Evolutionary conservation across 805 yeast species (phyloP), one percentile per base, ranked within the genome.

Genomic region (Saccharomyces paradoxus): DNA sequence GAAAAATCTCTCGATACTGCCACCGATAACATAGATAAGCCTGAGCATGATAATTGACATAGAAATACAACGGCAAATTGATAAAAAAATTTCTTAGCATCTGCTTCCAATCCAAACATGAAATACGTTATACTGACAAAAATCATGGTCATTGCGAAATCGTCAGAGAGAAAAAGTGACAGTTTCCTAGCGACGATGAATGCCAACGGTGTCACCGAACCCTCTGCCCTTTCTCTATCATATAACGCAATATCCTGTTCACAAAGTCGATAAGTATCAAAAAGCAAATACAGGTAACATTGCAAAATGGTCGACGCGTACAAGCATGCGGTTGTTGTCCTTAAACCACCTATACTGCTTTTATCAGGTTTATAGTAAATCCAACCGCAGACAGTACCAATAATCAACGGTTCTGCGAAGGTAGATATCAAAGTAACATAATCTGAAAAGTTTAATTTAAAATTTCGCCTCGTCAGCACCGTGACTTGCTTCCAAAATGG

Each of bases 341-440:
- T 71, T 22, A 87, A 77, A 5, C 96, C 96, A 21, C 77, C 80
- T n/a, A 52, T 29, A 0, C 66, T 51, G 2, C 55, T 55, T 21
- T 53, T 51, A 49, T 63, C 63, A 2, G 90, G 90, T 59, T 79
- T 79, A 64, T 70, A 84, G 63, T 84, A 89, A 46, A 89, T 77
- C 90, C 94, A 87, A 0, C 96, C 96, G 46, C 79, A 71, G n/a
- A 82, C 71, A 1, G 81, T 63, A 0, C 89, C 86, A 57, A 87
- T 70, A 5, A 83, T 59, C 0, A 79, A 52, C 44, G 83, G 79
- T n/a, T 74, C 77, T 22, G 74, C 58, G 6, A 81, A 66, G 2
- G 78, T 65, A 41, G 73, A 79, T 4, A 71, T 49, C 12, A 76
- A 64, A 0, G 84, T 81, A 51, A 77, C 67, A 13, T 77, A 76